Evolutionary conservation across 805 yeast genomes (phyloP), one percentile per base, ranked within the genome.

Genomic region (Candida golubevii): DNA sequence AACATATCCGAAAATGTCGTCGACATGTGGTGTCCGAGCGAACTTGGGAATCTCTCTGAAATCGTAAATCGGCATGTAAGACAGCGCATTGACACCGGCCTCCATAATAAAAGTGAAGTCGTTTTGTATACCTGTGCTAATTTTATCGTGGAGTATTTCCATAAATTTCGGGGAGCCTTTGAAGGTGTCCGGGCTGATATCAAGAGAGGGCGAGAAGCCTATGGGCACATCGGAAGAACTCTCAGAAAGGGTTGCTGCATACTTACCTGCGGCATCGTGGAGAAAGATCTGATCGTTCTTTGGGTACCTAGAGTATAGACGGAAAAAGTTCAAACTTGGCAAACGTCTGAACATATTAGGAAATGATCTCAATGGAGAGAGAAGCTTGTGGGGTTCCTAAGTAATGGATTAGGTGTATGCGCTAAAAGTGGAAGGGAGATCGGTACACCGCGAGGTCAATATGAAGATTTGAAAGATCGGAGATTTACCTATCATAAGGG

Each of bases 21-120:
- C 87, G 8, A 83, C 75, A 15, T 82, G 85, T 1, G 91, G 88
- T 11, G 74, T 76, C 51, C 93, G 70, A 30, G 83, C 83, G 48
- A 75, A 78, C 18, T 75, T 66, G 1, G 91, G 88, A 1, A 79
- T 72, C 38, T 73, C 77, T 46, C 93, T 71, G 48, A 82, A 70
- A 58, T 86, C 95, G 52, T 78, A 83, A 36, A 87, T 76, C 7
- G 89, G 88, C 83, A 84, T 78, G 59, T 65, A 80, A 0, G 75
- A 65, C 15, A 67, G 67, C 11, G 76, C 76, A 50, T 75, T 77
- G 32, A 71, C 71, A 4, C 77, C 69, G 0, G 85, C 79, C 46
- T 81, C 86, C 57, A 80, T 60, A 26, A 72, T 68, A 55, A 75
- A 82, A 1, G 79, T 59, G 50, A 77, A 75, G 58, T 82, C 87